Evolutionary conservation across 306 rosid genomes (phyloP), one percentile per base, ranked within the genome.

Genomic region (Medicago ruthenica): DNA sequence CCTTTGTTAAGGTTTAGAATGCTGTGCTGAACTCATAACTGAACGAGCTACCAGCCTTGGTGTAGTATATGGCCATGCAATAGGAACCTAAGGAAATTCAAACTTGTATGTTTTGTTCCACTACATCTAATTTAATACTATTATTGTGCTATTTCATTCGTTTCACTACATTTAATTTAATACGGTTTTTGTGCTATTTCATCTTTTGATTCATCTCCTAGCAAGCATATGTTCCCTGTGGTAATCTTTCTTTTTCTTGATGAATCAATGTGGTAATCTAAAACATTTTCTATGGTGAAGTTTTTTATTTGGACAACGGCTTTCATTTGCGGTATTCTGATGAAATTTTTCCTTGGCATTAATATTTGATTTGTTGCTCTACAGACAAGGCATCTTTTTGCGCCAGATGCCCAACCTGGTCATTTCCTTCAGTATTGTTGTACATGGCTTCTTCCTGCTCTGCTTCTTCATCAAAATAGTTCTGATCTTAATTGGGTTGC

Each of bases 391-490:
- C 88, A 87, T 50, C 87, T 89, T 78, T 94, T 89, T 80, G 81
- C 91, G n/a, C 82, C 85, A 39, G 95, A 91, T 79, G 84, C 88
- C 9, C 95, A 91, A 76, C 95, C 98, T 61, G 83, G 80, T 80
- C 83, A 86, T 77, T 94, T 94, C 85, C 75, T 91, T 78, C 95
- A 77, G 82, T 91, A 90, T 75, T 91, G 94, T 79, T 94, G 88
- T 79, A 88, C 83, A 22, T 91, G 97, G 98, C 96, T 94, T 87
- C 92, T 94, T 87, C 96, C 98, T 40, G 89, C 94, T 74, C 79
- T 94, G 79, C 87, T 88, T 83, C 76, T 94, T 58, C 86, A 84
- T 81, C 90, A 86, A 48, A 89, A 84, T 81, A 78, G 69, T 78
- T 76, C 90, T 59, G 85, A 88, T 78, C 88, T 94, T 70, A 78